These are phyloP conservation scores for Lasiosphaeria hispida DNA, from an alignment of 495 filamentous ascomycete genomes.

Conservation along the genomic window DNA sequence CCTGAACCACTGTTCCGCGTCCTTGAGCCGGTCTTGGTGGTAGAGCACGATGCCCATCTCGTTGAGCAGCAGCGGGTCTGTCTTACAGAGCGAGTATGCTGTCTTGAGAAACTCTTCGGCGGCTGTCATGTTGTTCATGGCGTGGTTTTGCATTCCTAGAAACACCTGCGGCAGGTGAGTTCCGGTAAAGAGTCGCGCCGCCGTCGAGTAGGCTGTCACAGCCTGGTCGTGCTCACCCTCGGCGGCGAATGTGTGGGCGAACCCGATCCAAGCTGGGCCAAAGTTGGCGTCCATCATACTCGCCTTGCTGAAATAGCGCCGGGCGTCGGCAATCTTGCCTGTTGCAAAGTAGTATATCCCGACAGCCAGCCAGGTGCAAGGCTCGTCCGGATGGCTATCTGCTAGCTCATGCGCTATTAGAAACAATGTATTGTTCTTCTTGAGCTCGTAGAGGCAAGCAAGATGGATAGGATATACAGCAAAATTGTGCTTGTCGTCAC, in stretches of 20 bases:
- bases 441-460: constrained; percentile 86
- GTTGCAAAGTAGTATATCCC: constrained; percentile 93
- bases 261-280: constrained; percentile 97
- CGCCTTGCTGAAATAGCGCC: constrained; percentile 94
- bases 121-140: constrained; percentile 88
- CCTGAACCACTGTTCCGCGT: constrained; percentile 69
- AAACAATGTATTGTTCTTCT: constrained; percentile 82
- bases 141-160: constrained; percentile 96
- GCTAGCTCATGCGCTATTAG: constrained; percentile 92
- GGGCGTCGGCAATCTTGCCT: constrained; percentile 85
- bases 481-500: constrained; percentile 83
- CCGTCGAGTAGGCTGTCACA: constrained; percentile 95
- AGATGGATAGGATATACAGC: constrained; percentile 85
- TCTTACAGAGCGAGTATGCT: constrained; percentile 71
- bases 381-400: constrained; percentile 86
- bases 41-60: constrained; percentile 94
- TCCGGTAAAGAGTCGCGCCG: constrained; percentile 91
- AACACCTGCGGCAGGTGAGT: constrained; percentile 96
- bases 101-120: constrained; percentile 95
- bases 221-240: constrained; percentile 99
- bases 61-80: constrained; percentile 88
- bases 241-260: constrained; percentile 99
- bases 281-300: constrained; percentile 97
- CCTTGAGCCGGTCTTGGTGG: constrained; percentile 76
- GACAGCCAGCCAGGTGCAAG: constrained; percentile 88